Evolutionary conservation across 345 rosid genomes (phyloP), one percentile per base, ranked within the genome.

Genomic region (Boechera stricta): DNA sequence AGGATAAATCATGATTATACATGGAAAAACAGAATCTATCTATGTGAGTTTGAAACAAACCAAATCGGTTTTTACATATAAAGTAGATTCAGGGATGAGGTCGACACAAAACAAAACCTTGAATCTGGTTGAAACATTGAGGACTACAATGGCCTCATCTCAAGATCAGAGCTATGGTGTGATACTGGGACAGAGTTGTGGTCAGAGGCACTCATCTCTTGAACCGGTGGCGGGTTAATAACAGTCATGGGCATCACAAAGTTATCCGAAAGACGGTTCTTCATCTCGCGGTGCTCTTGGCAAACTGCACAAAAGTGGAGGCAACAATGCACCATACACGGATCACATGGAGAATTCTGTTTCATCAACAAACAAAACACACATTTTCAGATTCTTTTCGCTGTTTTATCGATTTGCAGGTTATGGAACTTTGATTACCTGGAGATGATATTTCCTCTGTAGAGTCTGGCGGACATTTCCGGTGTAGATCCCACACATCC

Each of bases 401-500:
- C 1, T 12, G 24, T 18, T 38, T 38, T 10, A 21, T 18, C 47
- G 65, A n/a, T 18, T 36, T 33, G 33, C 10, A 58, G 49, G 79
- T 56, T 66, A 21, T 10, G 15, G 35, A 21, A 69, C 12, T 58
- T 48, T 38, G 52, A 58, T 56, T 39, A 95, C 99, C 96, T 89
- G 81, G 58, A 92, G 95, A 80, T 91, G 98, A 75, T 95, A 92
- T 81, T 92, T 92, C 81, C 86, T 89, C 79, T 95, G 96, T 51
- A 95, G 83, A 58, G 90, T 84, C 71, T 95, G 96, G 29, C 98
- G 82, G 24, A 72, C 77, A 72, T 89, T 89, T 16, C 99, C 98
- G 2, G 97, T 95, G 84, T 95, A 95, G 56, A 91, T 88, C 79
- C 99, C 98, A 80, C 98, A 91, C 92, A 92, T 88, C 99, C 98